Conservation (phyloP, 495 filamentous ascomycete genomes). For the Stereocaulon alpinum region DNA sequence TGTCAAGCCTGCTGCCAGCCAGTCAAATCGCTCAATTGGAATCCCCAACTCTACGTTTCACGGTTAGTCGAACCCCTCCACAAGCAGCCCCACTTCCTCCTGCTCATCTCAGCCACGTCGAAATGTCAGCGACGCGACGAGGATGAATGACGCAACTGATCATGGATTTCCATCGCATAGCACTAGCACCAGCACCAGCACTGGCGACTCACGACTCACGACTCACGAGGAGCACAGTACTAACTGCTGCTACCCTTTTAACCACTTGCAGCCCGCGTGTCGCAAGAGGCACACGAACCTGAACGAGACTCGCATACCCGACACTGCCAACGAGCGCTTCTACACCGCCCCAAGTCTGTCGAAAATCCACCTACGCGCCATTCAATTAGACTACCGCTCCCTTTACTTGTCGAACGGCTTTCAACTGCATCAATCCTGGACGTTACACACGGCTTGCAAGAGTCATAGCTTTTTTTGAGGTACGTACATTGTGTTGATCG, state of each 20-base stretch:
- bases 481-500: conserved; percentile 10
- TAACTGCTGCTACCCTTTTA: conserved; percentile 3
- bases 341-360: conserved; percentile 15
- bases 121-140: conserved; percentile 13
- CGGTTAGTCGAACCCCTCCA: conserved; percentile 1
- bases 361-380: conserved; percentile 23
- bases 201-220: not conserved
- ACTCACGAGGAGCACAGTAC: not conserved
- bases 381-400: conserved; percentile 6
- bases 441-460: conserved; percentile 10
- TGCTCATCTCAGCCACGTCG: not conserved
- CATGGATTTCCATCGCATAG: conserved; percentile 11
- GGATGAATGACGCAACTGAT: conserved; percentile 16
- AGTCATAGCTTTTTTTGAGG: conserved; percentile 7
- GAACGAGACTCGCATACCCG: conserved; percentile 18
- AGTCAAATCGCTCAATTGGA: conserved; percentile 13
- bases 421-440: not conserved
- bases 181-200: not conserved
- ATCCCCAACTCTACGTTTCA: conserved; percentile 3
- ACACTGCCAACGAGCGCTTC: conserved; percentile 23
- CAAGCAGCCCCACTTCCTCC: conserved; percentile 6
- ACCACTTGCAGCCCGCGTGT: conserved; percentile 17
- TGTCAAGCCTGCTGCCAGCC: conserved; percentile 11
- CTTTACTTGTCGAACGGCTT: conserved; percentile 7
- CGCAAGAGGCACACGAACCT: conserved; percentile 20